Base-by-base conservation (phyloP, 805 yeast genomes). In the Pichia membranifaciens region DNA sequence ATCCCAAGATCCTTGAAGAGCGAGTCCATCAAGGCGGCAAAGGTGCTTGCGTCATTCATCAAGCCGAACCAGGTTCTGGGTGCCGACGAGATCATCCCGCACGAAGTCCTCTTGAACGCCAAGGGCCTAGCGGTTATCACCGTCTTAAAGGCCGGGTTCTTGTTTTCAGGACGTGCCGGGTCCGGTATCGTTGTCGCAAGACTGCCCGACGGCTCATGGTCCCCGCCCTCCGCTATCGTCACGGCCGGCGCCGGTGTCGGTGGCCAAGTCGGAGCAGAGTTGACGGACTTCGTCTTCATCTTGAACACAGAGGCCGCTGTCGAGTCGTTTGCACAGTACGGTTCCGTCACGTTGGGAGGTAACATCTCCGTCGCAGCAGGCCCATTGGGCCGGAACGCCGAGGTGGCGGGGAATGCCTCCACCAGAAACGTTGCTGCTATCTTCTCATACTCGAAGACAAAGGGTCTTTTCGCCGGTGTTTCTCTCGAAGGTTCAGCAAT, bases 181-280 rank as follows among this genome's bases (percentile, higher is more conserved):
- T 87, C 96, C 1, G 99, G 99, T 54, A 87, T 91, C 32, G 85
- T 91, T 51, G 95, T 91, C 22, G 96, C 97, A 5, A 73, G 97
- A 50, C 73, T 93, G 43, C 95, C 95, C 2, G 98, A 93, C 66
- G 98, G 97, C 0, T 68, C 85, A 0, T 91, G 99, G 99, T 89
- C 97, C 13, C 95, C 97, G 3, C 99, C 99, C 1, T 83, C 95
- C 2, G 99, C 97, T 9, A 84, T 93, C 54, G 83, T 81, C 45
- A 87, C 97, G 20, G 98, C 96, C 3, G 99, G 98, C 58, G 98
- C 97, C 4, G 98, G 99, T 60, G 97, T 93, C 6, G 99, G 99
- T 50, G 99, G 99, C 38, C 95, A 89, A 70, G 79, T 93, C 54
- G 99, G 99, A 37, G 90, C 96, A 8, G 99, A 91, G 64, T 71